Conservation (phyloP, 1,139 yeast species). For the Kurtzmaniella quercitrusa region DNA sequence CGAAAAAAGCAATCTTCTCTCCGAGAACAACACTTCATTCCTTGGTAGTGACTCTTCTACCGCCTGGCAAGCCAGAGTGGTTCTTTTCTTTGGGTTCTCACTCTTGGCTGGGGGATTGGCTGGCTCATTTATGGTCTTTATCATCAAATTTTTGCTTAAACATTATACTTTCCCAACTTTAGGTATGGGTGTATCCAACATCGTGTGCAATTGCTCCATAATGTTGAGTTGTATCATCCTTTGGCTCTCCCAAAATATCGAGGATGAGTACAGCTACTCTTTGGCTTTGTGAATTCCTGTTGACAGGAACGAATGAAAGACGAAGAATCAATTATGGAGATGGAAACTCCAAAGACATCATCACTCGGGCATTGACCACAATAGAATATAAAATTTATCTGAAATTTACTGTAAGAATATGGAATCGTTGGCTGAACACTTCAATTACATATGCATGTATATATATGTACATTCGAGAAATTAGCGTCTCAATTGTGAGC, state of each 20-base stretch:
- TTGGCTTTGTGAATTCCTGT: constrained; percentile 66
- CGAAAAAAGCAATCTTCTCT: constrained; percentile 74
- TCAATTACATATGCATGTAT: too few relatives aligned
- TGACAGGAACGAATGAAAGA: not conserved
- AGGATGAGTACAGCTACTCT: constrained; percentile 92
- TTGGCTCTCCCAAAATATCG: constrained; percentile 93
- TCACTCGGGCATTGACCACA: too few relatives aligned
- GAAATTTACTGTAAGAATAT: too few relatives aligned
- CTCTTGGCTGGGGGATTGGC: constrained; percentile 92
- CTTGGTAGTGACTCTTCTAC: constrained; percentile 52
- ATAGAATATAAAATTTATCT: too few relatives aligned
- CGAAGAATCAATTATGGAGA: not conserved
- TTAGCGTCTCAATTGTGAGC: too few relatives aligned
- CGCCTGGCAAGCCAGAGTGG: constrained; percentile 92
- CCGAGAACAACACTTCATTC: constrained; percentile 47
- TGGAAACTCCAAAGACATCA: not conserved
- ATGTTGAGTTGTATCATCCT: constrained; percentile 84
- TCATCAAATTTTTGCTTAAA: constrained; percentile 77
- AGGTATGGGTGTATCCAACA: constrained; percentile 92
- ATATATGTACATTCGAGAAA: too few relatives aligned
- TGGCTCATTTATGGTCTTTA: constrained; percentile 84
- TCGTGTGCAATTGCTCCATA: constrained; percentile 71
- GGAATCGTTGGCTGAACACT: too few relatives aligned
- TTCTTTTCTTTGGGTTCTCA: constrained; percentile 87
- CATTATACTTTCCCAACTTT: constrained; percentile 81